Conservation (phyloP, 352 stramenopile species). For the Aphanomyces astaci region DNA sequence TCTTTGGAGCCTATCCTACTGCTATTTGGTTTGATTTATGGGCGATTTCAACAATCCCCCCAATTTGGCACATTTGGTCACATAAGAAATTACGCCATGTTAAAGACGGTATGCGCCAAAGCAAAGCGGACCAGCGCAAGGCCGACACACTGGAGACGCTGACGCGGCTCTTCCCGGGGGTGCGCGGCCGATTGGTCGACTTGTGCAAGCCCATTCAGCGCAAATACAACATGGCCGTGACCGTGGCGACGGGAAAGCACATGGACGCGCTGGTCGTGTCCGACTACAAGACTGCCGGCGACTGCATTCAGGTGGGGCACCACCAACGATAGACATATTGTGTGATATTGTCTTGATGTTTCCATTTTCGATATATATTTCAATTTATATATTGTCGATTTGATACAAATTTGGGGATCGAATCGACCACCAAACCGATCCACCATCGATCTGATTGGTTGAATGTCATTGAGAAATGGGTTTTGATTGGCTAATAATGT, state of each 20-base stretch:
- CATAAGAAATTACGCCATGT: slow-evolving; percentile 88
- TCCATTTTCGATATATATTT: too few relatives aligned
- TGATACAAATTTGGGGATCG: too few relatives aligned
- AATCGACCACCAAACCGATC: too few relatives aligned
- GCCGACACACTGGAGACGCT: slow-evolving; percentile 72
- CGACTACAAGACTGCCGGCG: slow-evolving; percentile 73
- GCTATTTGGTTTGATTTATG: too few relatives aligned
- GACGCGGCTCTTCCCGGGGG: slow-evolving; percentile 83
- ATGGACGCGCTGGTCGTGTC: slow-evolving; percentile 90
- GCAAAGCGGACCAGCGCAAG: slow-evolving; percentile 82
- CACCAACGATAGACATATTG: too few relatives aligned
- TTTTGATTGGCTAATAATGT: background rate
- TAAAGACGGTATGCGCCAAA: slow-evolving; percentile 88
- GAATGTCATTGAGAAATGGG: too few relatives aligned
- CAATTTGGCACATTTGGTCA: too few relatives aligned
- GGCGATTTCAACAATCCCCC: too few relatives aligned
- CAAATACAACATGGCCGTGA: slow-evolving; percentile 97
- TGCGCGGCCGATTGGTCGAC: slow-evolving; percentile 94
- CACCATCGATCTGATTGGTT: too few relatives aligned
- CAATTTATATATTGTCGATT: too few relatives aligned
- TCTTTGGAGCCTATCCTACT: too few relatives aligned
- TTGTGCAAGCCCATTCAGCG: slow-evolving; percentile 94
- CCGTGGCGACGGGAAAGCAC: slow-evolving; percentile 95
- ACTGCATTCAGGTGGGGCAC: slow-evolving; percentile 82
- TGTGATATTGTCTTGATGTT: too few relatives aligned